phyloP scores from a whole-genome alignment of 352 stramenopile genomes.

The Blastocystis hominis region DNA sequence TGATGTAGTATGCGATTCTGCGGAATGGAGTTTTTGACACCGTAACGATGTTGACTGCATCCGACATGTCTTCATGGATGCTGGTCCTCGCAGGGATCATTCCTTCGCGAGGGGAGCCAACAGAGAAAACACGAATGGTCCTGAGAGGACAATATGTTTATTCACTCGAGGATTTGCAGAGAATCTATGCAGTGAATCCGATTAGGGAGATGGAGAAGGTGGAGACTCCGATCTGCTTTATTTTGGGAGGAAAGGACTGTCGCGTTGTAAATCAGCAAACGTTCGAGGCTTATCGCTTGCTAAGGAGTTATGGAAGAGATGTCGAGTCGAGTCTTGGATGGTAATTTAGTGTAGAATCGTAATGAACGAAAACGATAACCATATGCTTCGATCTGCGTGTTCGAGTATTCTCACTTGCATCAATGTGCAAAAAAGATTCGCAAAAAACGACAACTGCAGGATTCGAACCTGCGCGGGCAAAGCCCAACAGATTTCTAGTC shows the following conservation, averaged over 20 bases:
- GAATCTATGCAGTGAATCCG: background rate
- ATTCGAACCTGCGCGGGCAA: conserved; percentile 58
- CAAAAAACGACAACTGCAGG: conserved; percentile 57
- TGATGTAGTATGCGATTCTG: background rate
- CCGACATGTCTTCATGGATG: conserved; percentile 44
- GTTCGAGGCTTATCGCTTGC: background rate
- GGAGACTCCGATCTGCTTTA: background rate
- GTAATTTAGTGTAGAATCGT: background rate
- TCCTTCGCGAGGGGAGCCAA: background rate
- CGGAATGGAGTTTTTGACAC: conserved; percentile 15
- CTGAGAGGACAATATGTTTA: background rate
- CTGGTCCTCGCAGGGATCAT: background rate
- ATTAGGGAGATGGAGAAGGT: background rate
- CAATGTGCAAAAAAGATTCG: background rate
- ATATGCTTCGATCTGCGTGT: background rate
- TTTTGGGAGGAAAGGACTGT: conserved; percentile 3
- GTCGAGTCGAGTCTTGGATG: background rate
- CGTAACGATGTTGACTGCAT: conserved; percentile 11
- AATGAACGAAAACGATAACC: background rate
- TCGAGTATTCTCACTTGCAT: background rate
- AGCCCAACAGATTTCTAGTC: conserved; percentile 58
- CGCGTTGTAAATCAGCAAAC: conserved; percentile 40
- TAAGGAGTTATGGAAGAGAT: background rate
- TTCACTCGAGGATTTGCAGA: background rate
- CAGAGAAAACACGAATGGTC: background rate